Evolutionary conservation across 305 asterid genomes (phyloP).

Genomic region (Fraxinus dipetala): DNA sequence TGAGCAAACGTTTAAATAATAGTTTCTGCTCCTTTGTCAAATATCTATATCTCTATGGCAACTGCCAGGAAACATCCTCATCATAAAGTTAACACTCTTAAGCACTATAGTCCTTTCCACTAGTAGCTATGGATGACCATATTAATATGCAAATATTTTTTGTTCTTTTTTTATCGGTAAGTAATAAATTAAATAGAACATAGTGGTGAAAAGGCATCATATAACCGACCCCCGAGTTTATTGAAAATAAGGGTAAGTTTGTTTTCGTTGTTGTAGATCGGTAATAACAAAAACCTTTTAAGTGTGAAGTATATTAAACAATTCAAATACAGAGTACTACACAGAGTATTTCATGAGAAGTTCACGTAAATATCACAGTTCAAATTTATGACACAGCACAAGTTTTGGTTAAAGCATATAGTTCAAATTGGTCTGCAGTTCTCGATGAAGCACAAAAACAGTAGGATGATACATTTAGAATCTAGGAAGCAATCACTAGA

Average conservation of each 20-base stretch:
- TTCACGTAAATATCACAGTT: neutral
- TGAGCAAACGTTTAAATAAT: neutral
- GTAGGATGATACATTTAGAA: neutral
- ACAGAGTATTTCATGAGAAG: neutral
- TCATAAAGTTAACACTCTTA: neutral
- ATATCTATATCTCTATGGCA: neutral
- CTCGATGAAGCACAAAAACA: neutral
- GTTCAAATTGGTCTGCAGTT: neutral
- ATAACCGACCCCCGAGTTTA: neutral
- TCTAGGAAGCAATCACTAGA: neutral
- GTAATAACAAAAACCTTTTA: neutral
- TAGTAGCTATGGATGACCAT: neutral
- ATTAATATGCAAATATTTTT: neutral
- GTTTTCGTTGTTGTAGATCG: neutral
- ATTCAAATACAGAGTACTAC: neutral
- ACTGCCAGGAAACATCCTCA: neutral
- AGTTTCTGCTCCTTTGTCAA: neutral
- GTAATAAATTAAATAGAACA: neutral
- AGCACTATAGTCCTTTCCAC: neutral
- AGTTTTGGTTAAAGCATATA: neutral
- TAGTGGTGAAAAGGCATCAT: neutral
- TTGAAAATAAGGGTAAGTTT: neutral
- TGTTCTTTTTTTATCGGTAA: neutral
- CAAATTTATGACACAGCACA: neutral
- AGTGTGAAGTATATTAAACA: neutral